Base-by-base conservation (phyloP, 208 protist genomes). In the Crithidia bombi region DNA sequence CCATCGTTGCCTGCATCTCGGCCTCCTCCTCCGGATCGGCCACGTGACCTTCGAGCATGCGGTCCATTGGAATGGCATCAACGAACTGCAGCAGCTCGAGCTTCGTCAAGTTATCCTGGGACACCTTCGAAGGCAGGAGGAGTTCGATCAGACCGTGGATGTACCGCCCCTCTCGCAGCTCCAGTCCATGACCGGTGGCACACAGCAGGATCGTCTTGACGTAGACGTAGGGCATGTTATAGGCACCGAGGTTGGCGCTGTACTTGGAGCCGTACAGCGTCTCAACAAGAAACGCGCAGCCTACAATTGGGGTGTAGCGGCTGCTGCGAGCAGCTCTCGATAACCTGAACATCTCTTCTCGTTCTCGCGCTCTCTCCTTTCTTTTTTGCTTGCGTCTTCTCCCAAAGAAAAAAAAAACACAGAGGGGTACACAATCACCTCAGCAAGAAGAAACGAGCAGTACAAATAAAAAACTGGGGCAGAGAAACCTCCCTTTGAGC, bases 201-300 rank as follows among this genome's bases (percentile, higher is more conserved):
- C 83, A 90, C 41, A 89, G 81, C 3, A 95, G 63, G 17, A 95
- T 59, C 1, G 85, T 89, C 59, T 92, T 93, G 0, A 93, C 79
- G 61, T 95, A 95, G 11, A 88, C 62, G 59, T 84, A 91, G 0
- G 90, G 90, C 62, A 86, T 82, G 59, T 54, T 66, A 62, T 87
- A 92, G 32, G 71, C 69, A 7, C 87, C 87, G 6, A 95, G 65
- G 70, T 93, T 79, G 23, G 87, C 80, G 21, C 75, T 78, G 75
- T 93, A 93, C 73, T 90, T 91, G 35, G 69, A 85, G n/a, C 87
- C 87, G 70, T 95, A 95, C 3, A 95, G 76, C 15, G 44, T 69
- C 73, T 95, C 87, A 0, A 82, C 30, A 14, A 93, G 73, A 47
- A 91, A 95, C 39, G 78, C 57, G 21, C 82, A 82, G 21, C 85